Base-by-base conservation (phyloP, 371 early-diverging fungal genomes). In the Batkoa obscura region DNA sequence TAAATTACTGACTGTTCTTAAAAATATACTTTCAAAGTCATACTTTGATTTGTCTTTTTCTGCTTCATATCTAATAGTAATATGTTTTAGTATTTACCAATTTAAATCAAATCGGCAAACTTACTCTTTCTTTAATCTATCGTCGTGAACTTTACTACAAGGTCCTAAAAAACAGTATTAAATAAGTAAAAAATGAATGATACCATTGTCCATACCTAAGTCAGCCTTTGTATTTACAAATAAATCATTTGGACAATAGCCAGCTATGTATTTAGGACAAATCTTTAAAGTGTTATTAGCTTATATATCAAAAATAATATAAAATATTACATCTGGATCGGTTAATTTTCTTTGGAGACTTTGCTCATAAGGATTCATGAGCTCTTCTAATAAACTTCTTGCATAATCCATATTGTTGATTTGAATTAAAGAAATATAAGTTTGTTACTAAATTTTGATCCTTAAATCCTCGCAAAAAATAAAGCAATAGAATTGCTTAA, bases 191-290 rank as follows among this genome's bases (percentile, higher is more conserved):
- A 31, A 35, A 34, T 33, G 23, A 23, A 23, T 23, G 23, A 23
- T 23, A 23, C 23, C 23, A 23, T 23, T 23, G 23, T 23, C 23
- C 41, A 33, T 72, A 72, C 83, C 88, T 52, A 87, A 69, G 61
- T 84, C 87, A 32, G 83, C 81, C 63, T 90, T 91, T 1, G 92
- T 91, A 66, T 90, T 90, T 42, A 78, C 77, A 65, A 91, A 91
- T 33, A 84, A 69, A 57, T 81, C 79, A 59, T 84, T 73, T 30
- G 92, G 90, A 62, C 92, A 91, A 57, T 88, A 91, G 38, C 74
- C 80, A 39, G 85, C 87, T 46, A 91, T 68, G 59, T 75, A 83
- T 67, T 89, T 73, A 60, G 88, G 90, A 68, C 91, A 91, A 9
- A 90, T 81, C 75, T 86, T 69, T 32, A 12, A 42, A 30, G 59